These are phyloP conservation scores for Xylaria hypoxylon DNA, from an alignment of 2,329 filamentous ascomycete genomes.

Conservation along the genomic window DNA sequence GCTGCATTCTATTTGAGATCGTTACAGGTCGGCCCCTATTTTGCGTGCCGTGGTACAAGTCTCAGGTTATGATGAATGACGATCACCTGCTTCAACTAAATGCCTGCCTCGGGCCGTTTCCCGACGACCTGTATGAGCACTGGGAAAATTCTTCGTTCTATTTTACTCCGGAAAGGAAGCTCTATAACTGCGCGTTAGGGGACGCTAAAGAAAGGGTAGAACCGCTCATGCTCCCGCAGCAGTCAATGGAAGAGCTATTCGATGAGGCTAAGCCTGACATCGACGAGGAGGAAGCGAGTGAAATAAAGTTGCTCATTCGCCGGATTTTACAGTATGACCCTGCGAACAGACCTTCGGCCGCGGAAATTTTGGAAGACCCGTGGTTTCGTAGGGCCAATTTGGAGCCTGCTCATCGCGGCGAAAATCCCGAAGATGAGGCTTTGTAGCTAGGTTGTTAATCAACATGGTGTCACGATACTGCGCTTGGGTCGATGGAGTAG, in stretches of 20 bases:
- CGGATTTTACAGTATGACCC: slow-evolving; percentile 51
- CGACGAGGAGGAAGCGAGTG: slow-evolving; percentile 42
- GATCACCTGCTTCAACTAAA: slow-evolving; percentile 25
- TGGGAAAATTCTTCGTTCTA: slow-evolving; percentile 45
- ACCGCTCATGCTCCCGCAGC: slow-evolving; percentile 44
- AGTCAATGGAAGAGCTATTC: slow-evolving; percentile 47
- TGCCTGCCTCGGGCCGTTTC: slow-evolving; percentile 36
- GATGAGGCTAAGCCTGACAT: slow-evolving; percentile 43
- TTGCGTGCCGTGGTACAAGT: slow-evolving; percentile 37
- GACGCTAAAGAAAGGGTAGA: slow-evolving; percentile 39
- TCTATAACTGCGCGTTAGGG: slow-evolving; percentile 45
- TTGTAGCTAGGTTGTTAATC: too few species aligned
- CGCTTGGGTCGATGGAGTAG: too few species aligned
- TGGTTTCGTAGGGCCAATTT: slow-evolving; percentile 43
- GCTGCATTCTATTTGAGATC: slow-evolving; percentile 50
- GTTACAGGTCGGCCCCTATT: slow-evolving; percentile 48
- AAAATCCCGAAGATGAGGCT: too few species aligned
- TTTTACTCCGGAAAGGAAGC: slow-evolving; percentile 43
- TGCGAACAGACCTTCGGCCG: slow-evolving; percentile 45
- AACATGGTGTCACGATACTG: too few species aligned
- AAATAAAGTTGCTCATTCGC: slow-evolving; percentile 47
- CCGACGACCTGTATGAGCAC: slow-evolving; percentile 28
- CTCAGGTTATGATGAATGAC: slow-evolving; percentile 36
- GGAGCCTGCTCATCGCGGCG: too few species aligned
- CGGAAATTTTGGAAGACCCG: slow-evolving; percentile 47